Base-by-base conservation (phyloP, 2,329 filamentous ascomycete genomes). In the Kalmusia sp. region DNA sequence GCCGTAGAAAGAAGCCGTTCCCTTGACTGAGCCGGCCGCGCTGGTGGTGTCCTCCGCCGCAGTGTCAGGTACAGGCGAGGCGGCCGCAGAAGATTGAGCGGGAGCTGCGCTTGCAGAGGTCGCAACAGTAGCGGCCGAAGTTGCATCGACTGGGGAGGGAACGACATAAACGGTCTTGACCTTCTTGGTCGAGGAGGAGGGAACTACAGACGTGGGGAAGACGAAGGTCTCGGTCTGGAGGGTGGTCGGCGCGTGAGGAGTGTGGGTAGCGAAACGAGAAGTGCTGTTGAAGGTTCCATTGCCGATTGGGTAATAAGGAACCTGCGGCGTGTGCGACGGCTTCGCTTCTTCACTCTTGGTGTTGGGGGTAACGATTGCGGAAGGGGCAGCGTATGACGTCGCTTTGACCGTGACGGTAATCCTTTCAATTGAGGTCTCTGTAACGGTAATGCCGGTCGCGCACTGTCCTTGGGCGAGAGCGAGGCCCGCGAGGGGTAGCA, bases 1-100 rank as follows among this genome's bases (percentile, higher is more conserved):
- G 27, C 68, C 70, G 50, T 76, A 75, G 61, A 66, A 72, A 6
- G 71, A 74, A n/a, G 71, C 73, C 22, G 68, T 51, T 22, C 73
- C 73, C 6, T 53, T 17, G n/a, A 37, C 25, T 9, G 17, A 41
- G 4, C 51, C 8, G 12, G 34, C 38, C 1, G 45, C 17, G 19
- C 31, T 51, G 1, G 51, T 35, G 5, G 30, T 39, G 6, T 45
- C 25, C 25, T 43, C 35, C 31, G 51, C 15, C 1, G 49, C 35
- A 25, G 55, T 41, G 15, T 57, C 52, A 11, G 52, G 50, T 5
- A 49, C 57, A 11, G 55, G 44, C n/a, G 58, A 43, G 11, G 52
- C 50, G 30, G 57, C 44, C 35, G 51, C 52, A 24, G 44, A 44
- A 7, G 54, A 43, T 21, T 56, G 24, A 44, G 51, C 44, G 22